Conservation (phyloP, 106 monocot species). For the Chionographis japonica region DNA sequence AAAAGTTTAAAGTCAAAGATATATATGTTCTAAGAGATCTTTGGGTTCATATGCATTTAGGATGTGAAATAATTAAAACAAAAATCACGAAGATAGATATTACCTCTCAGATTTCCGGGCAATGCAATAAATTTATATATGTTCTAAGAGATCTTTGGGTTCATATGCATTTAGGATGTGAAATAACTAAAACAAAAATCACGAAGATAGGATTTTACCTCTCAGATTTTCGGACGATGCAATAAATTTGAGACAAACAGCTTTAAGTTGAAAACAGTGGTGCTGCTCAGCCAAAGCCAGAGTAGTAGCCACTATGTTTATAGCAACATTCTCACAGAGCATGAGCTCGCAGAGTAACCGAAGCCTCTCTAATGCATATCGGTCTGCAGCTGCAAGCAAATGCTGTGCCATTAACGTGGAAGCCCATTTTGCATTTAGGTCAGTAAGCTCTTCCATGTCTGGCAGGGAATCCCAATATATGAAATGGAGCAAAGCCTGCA, state of each 20-base stretch:
- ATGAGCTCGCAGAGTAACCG: conserved; percentile 64
- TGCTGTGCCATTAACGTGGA: conserved; percentile 85
- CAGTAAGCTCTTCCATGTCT: conserved; percentile 75
- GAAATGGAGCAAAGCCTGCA: conserved; percentile 83
- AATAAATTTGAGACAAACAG: conserved; percentile 75
- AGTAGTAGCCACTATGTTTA: conserved; percentile 85
- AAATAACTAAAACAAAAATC: neutral
- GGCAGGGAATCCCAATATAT: conserved; percentile 86
- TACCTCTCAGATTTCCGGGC: too few species aligned
- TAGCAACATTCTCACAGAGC: conserved; percentile 74
- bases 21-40: too few species aligned
- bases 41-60: too few species aligned
- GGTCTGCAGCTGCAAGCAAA: conserved; percentile 81
- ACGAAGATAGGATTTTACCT: conserved; percentile 32
- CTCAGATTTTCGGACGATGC: conserved; percentile 82
- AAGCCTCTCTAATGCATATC: conserved; percentile 77
- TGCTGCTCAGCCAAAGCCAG: conserved; percentile 88
- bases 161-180: neutral
- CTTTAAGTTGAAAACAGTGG: conserved; percentile 73
- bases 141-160: too few species aligned
- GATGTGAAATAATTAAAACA: too few species aligned
- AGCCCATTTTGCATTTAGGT: conserved; percentile 58
- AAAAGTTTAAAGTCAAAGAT: too few species aligned
- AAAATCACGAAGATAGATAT: too few species aligned
- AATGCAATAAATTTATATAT: neutral